Evolutionary conservation across 1,139 yeast genomes (phyloP), one percentile per base, ranked within the genome.

Genomic region (Taiozyma sp.): DNA sequence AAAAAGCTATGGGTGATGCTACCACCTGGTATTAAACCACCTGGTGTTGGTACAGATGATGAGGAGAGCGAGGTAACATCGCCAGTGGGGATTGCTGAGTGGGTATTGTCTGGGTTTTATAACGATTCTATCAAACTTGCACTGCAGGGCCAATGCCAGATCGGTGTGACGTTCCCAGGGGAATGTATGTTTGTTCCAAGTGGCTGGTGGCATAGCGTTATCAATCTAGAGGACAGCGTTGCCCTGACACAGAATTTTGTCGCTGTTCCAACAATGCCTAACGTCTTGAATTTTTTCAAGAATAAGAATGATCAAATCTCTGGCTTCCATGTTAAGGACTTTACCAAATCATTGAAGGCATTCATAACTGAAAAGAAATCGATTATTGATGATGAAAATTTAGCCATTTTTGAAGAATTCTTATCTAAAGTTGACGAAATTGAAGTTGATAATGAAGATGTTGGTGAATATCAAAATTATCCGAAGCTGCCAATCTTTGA

Each of bases 181-280:
- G 95, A 90, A 65, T 84, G 89, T 57, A 79, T 89, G 77, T 81
- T 86, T 63, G 97, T 90, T 6, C 97, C 97, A 3, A 77, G 91
- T 22, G 95, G 96, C 1, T 90, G 97, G 97, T 90, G 97, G 97
- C 97, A 90, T 70, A 73, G 83, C 42, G 97, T 90, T 28, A 87
- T 89, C 26, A 90, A 90, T 61, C 64, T 90, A 28, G 89, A 85
- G 54, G 91, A 86, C 61, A 75, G 85, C 19, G 84, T 86, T 42
- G 91, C 96, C 0, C 69, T 89, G 60, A 90, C 97, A 0, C 95
- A 88, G 57, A 90, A 90, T 64, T 90, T 89, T 67, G 93, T 88
- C 6, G 95, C 97, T 0, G 64, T 64, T 42, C 74, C 79, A 40
- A 79, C 80, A 49, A 70, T 87, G 29, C 73, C 79, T 22, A 72